Conservation (phyloP, 129 eudicot genomes). For the Sambucus nigra region DNA sequence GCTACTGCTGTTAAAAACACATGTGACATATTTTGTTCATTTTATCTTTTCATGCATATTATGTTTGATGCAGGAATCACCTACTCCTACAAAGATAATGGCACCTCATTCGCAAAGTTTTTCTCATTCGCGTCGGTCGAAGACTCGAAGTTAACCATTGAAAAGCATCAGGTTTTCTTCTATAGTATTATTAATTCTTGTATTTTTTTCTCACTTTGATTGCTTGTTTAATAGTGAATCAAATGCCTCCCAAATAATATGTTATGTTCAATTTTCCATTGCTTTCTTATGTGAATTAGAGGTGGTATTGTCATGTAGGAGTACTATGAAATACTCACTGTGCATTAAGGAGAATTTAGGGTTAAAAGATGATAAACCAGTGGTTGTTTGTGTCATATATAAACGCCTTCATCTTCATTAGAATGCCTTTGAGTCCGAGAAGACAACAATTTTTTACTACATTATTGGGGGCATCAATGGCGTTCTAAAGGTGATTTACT, state of each 20-base stretch:
- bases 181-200: background rate
- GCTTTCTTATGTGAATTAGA: background rate
- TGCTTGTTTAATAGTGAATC: background rate
- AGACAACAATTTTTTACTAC: slow-evolving; percentile 88
- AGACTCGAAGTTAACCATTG: slow-evolving; percentile 68
- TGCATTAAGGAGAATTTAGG: slow-evolving; percentile 87
- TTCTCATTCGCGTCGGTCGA: slow-evolving; percentile 69
- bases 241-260: too few relatives aligned
- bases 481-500: slow-evolving; percentile 54
- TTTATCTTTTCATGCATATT: slow-evolving; percentile 8
- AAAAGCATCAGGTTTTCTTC: slow-evolving; percentile 68
- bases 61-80: slow-evolving; percentile 66
- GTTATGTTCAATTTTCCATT: slow-evolving; percentile 3
- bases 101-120: slow-evolving; percentile 62
- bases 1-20: slow-evolving; percentile 11
- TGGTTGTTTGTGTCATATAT: slow-evolving; percentile 90
- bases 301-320: slow-evolving; percentile 41
- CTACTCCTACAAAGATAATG: slow-evolving; percentile 70
- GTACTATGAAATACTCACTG: slow-evolving; percentile 55
- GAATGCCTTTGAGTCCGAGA: slow-evolving; percentile 94
- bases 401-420: slow-evolving; percentile 89
- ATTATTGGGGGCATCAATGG: slow-evolving; percentile 76
- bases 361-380: slow-evolving; percentile 84
- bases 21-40: background rate
- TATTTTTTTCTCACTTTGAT: background rate